phyloP scores from a whole-genome alignment of 2,329 filamentous ascomycete genomes.

The Parastagonospora nodorum region DNA sequence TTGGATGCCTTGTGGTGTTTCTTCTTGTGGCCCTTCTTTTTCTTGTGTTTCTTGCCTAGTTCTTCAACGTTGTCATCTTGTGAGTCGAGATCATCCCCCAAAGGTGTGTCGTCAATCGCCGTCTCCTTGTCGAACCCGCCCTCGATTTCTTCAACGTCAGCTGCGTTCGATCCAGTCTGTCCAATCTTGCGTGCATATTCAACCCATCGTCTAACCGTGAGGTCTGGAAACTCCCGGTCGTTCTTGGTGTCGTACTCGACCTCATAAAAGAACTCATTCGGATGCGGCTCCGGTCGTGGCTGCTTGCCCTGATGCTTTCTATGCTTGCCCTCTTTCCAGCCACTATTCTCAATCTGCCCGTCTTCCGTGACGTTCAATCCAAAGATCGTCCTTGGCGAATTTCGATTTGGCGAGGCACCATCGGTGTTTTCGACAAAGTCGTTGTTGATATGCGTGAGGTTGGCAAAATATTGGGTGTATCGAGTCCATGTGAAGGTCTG shows the following conservation, averaged over 20 bases:
- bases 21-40: conserved; percentile 60
- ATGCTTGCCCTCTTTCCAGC: conserved; percentile 70
- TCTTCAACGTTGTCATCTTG: conserved; percentile 13
- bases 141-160: conserved; percentile 16
- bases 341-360: conserved; percentile 36
- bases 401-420: conserved; percentile 8
- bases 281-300: conserved; percentile 58
- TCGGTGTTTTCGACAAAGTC: conserved; percentile 52
- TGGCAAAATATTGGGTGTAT: conserved; percentile 91
- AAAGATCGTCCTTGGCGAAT: conserved; percentile 24
- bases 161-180: conserved; percentile 44
- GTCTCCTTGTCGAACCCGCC: conserved; percentile 23
- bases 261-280: conserved; percentile 72
- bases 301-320: conserved; percentile 60
- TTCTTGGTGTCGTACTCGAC: conserved; percentile 85
- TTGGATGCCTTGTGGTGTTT: conserved; percentile 60
- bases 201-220: conserved; percentile 83
- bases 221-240: conserved; percentile 77
- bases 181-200: conserved; percentile 81
- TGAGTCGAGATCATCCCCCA: conserved; percentile 23
- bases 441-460: conserved; percentile 88
- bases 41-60: conserved; percentile 52
- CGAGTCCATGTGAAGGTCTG: conserved; percentile 79
- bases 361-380: conserved; percentile 33
- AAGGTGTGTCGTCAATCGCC: not conserved